A percentile compares a stretch with the other conserved stretches of the same genome.
These are phyloP conservation scores for Phytophthora chlamydospora DNA, from an alignment of 352 stramenopile species.

Conservation along the genomic window DNA sequence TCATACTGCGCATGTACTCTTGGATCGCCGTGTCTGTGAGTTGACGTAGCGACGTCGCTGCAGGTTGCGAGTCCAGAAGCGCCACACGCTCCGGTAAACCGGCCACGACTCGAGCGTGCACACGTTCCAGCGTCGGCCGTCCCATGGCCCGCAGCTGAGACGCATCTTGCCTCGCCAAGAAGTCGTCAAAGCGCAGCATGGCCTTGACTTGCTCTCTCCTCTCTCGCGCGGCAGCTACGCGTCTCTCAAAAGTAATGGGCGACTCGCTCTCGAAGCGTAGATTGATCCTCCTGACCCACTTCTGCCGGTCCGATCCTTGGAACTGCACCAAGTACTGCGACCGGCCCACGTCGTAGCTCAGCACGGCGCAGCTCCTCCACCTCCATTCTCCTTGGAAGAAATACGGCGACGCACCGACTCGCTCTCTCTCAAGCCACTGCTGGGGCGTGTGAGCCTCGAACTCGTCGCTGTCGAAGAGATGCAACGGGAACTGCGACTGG, in stretches of 20 bases:
- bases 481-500: conserved; percentile 91
- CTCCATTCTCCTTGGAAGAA: conserved; percentile 88
- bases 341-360: conserved; percentile 66
- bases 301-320: conserved; percentile 83
- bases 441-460: conserved; percentile 72
- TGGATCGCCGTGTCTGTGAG: conserved; percentile 91
- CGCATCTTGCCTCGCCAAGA: conserved; percentile 80
- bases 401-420: conserved; percentile 71
- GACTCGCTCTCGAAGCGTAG: conserved; percentile 90
- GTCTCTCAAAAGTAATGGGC: conserved; percentile 68
- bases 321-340: conserved; percentile 89
- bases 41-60: conserved; percentile 64
- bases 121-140: conserved; percentile 73
- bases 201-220: conserved; percentile 83
- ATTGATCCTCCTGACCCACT: conserved; percentile 91
- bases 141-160: conserved; percentile 80
- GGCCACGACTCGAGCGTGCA: conserved; percentile 87
- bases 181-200: conserved; percentile 92
- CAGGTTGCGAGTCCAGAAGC: conserved; percentile 66
- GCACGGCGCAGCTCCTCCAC: conserved; percentile 73
- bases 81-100: conserved; percentile 71
- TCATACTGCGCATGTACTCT: conserved; percentile 92
- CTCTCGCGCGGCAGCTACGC: conserved; percentile 67
- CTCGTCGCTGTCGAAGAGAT: conserved; percentile 91
- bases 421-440: conserved; percentile 71